Evolutionary conservation across 2,329 filamentous ascomycete genomes (phyloP), one percentile per base, ranked within the genome.

Genomic region (Stemphylium lycopersici): DNA sequence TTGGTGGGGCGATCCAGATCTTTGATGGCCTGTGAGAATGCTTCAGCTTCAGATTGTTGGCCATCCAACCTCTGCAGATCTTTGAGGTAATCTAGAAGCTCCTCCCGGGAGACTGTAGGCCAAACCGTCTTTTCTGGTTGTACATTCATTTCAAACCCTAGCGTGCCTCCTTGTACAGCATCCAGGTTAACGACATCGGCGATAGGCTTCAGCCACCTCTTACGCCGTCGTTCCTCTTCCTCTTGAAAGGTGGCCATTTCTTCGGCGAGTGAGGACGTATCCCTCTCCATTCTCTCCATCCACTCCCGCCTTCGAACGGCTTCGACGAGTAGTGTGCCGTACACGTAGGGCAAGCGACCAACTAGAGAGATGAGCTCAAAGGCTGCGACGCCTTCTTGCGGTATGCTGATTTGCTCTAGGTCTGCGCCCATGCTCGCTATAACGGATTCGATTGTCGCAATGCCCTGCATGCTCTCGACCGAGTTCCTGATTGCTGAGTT

Each of bases 211-310:
- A 93, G 83, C 95, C 95, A 99, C 69, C 90, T 96, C 66, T 89
- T 90, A 40, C 95, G 85, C 46, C 95, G 83, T 66, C 93, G 92
- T 45, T 90, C 85, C 72, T 99, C 95, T 74, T 98, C 95, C 56
- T 97, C 93, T 68, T 95, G 91, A 60, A 96, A 93, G 0, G 90
- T 80, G 1, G 92, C 91, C 83, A 98, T 91, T 70, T 98, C 93
- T 72, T 98, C 96, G 22, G 92, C 91, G 22, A 99, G 79, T 0
- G 89, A 91, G 2, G 90, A 87, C 0, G 93, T 95, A 67, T 98
- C 95, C 2, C 85, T 84, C 70, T 89, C 91, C 74, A 98, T 89
- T 76, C 96, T 96, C 47, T 96, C 91, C 4, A 67, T 86, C 93
- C 95, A 99, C 76, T 97, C 93, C 31, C 87, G 87, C 18, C 95